Percentiles rank a stretch among this genome's conserved stretches.
Conservation (phyloP, 768 basidiomycete species). For the Mycena filopes region DNA sequence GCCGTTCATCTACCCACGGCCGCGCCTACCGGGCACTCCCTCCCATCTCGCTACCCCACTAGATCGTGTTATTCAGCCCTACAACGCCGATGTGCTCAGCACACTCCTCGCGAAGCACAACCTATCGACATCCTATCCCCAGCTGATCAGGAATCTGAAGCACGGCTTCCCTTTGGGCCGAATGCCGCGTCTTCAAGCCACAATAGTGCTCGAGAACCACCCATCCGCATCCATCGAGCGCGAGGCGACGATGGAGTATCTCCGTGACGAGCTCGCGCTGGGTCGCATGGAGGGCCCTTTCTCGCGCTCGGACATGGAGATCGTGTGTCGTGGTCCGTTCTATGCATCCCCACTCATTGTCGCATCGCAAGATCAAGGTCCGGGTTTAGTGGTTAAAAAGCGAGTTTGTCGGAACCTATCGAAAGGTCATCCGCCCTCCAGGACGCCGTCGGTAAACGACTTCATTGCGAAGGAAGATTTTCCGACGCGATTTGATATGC, state of each 20-base stretch:
- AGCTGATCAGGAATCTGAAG: not conserved
- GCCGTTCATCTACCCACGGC: not conserved
- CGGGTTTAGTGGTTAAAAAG: conserved; percentile 17
- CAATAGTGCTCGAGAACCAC: too few species aligned
- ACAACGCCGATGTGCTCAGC: not conserved
- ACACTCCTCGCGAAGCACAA: not conserved
- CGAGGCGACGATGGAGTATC: too few species aligned
- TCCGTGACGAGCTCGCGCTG: conserved; percentile 15
- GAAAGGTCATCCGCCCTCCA: conserved; percentile 16
- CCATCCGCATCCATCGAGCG: too few species aligned
- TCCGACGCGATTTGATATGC: conserved; percentile 30
- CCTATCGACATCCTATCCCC: not conserved
- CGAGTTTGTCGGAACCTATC: conserved; percentile 36
- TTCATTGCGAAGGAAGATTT: conserved; percentile 30
- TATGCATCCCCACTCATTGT: conserved; percentile 39
- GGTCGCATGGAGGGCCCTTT: conserved; percentile 29
- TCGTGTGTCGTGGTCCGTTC: conserved; percentile 37
- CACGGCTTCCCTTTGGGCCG: not conserved
- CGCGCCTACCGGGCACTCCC: not conserved
- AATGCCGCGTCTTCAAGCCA: not conserved
- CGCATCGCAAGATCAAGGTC: conserved; percentile 24
- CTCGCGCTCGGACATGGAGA: conserved; percentile 26
- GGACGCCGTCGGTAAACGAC: conserved; percentile 28
- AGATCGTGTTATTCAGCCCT: not conserved
- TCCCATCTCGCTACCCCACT: not conserved